Base-by-base conservation (phyloP, 345 rosid species). In the Aethionema arabicum region DNA sequence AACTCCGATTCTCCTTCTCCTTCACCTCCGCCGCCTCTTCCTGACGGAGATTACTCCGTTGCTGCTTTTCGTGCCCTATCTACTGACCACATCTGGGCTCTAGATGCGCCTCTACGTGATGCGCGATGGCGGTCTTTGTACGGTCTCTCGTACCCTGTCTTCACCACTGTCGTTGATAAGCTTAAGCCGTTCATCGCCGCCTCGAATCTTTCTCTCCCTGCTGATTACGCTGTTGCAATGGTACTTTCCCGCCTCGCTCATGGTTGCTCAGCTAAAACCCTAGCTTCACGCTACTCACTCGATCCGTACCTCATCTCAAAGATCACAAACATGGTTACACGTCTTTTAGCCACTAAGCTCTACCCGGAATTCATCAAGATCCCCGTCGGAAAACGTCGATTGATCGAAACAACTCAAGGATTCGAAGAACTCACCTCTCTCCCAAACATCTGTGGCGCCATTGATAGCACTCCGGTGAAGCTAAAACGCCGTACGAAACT, bases 191-290 rank as follows among this genome's bases (percentile, higher is more conserved):
- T 76, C 77, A 87, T 93, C 37, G 62, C 96, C 15, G 95, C 95
- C 14, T 90, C 96, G 0, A 84, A 93, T 66, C 92, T 90, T 74
- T 93, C 97, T 14, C 82, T 90, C 64, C 99, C 97, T 0, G 82
- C 97, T 9, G 97, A 93, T 76, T 93, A 90, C 58, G 99, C 96
- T 2, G 97, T 90, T 13, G 92, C 97, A 8, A 83, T 90, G 90
- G 97, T 90, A 13, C 89, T 93, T 40, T 93, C 97, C 51, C 82
- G 97, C 35, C 88, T 87, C 38, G 77, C 87, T 6, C 90, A 85
- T 56, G 97, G 96, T 63, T 80, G 74, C 63, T 87, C 99, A 0
- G 87, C 95, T 6, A 83, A 83, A 44, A 73, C 88, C 60, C 65
- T 86, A 35, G 95, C 96, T 21, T 58, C 87, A 29, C 83, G 84